Base-by-base conservation (phyloP, 345 rosid genomes). In the Eutrema yunnanense region DNA sequence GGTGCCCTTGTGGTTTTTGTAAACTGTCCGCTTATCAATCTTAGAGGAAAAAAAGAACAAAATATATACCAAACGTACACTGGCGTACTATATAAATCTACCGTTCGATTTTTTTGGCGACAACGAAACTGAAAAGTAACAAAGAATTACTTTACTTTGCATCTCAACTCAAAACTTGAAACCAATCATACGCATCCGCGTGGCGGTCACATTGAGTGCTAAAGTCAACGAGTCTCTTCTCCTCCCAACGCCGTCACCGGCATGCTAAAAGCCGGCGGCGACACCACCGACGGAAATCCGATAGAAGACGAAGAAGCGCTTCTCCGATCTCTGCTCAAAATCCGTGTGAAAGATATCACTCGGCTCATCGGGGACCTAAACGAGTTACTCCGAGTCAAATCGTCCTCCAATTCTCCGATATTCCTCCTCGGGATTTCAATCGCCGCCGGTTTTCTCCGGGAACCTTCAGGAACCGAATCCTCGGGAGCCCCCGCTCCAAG, bases 281-380 rank as follows among this genome's bases (percentile, higher is more conserved):
- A 38, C 4, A 34, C 37, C 12, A 37, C 10, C 44, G 77, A 14
- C 47, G 65, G 66, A 32, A 13, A 67, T 6, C 68, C 82, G 37
- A 64, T 11, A 53, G 58, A 30, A 55, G 60, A 54, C 4, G 86
- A 71, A 33, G 81, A 77, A 14, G 68, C 74, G 7, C 62, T 78
- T 79, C 83, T 84, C 38, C 81, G 67, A 0, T 88, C 91, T 73
- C 87, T 64, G 36, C 86, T 82, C 14, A 88, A 26, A 27, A 85
- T 84, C 72, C 88, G 77, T 62, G 51, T 84, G 11, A 85, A 81
- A 8, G 95, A 89, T 51, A 84, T 11, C 83, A 86, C 79, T 7
- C 88, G 83, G 57, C 80, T 73, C 84, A 80, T 76, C 6, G 88
- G 88, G 14, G 90, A 88, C 46, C 80, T 77, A n/a, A 70, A 85